Conservation (phyloP, 768 basidiomycete genomes). For the Leucocoprinus birnbaumii region DNA sequence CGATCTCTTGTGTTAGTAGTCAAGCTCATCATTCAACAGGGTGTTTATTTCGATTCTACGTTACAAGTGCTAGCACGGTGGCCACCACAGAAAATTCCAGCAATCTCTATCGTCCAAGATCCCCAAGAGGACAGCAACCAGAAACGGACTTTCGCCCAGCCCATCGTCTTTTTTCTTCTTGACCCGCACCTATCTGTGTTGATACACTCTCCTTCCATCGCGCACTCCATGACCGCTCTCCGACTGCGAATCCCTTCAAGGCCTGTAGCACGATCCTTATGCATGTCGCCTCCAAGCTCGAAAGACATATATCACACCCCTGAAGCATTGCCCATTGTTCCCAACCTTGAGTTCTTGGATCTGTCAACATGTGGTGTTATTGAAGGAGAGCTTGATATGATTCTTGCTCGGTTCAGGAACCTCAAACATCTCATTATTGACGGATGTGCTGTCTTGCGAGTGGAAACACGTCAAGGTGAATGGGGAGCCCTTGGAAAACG, state of each 20-base stretch:
- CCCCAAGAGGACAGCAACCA: constrained; percentile 34
- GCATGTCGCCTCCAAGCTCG: constrained; percentile 12
- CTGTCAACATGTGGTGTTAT: constrained; percentile 66
- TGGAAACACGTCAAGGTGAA: constrained; percentile 49
- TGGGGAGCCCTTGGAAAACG: constrained; percentile 61
- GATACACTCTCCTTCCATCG: constrained; percentile 41
- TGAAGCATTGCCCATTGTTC: constrained; percentile 22
- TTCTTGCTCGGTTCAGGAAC: constrained; percentile 46
- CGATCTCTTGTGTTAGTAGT: not conserved
- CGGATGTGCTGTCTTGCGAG: constrained; percentile 53
- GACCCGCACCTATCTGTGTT: constrained; percentile 46
- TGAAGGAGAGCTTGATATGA: constrained; percentile 48
- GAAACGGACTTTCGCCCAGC: constrained; percentile 68
- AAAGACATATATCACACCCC: constrained; percentile 6
- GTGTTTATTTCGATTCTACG: constrained; percentile 80
- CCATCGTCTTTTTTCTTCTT: constrained; percentile 81
- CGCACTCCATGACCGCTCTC: constrained; percentile 50
- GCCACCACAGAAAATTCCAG: constrained; percentile 42
- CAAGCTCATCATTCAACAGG: constrained; percentile 34
- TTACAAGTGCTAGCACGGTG: constrained; percentile 62
- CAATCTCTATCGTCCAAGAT: constrained; percentile 68
- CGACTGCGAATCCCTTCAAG: constrained; percentile 73
- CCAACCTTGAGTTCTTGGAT: constrained; percentile 64
- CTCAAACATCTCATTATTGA: constrained; percentile 74
- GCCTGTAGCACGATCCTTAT: constrained; percentile 45